Evolutionary conservation across 2,329 filamentous ascomycete genomes (phyloP).

Genomic region (Cladophialophora chaetospira): DNA sequence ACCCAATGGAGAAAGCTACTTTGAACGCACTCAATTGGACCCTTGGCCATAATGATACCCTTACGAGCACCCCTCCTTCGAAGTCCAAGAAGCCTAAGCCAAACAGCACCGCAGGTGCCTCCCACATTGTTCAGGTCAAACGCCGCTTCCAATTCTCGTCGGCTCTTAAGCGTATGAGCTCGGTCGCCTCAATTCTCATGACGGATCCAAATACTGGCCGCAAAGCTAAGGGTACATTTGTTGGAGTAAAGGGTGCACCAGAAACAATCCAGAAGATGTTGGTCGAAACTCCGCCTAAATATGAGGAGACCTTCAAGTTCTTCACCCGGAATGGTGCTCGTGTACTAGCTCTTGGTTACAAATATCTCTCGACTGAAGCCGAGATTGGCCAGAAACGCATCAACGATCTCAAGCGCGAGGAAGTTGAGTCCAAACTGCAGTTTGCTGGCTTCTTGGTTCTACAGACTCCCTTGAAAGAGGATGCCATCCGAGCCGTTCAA

Average conservation of each 20-base stretch:
- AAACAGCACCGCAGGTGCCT: slow-evolving; percentile 49
- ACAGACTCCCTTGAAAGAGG: slow-evolving; percentile 93
- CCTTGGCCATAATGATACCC: slow-evolving; percentile 83
- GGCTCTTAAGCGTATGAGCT: slow-evolving; percentile 91
- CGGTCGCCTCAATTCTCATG: slow-evolving; percentile 78
- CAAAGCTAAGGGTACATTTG: slow-evolving; percentile 83
- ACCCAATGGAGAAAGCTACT: slow-evolving; percentile 99
- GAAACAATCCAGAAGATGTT: slow-evolving; percentile 97
- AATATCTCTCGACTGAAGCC: slow-evolving; percentile 77
- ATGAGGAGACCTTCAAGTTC: slow-evolving; percentile 98
- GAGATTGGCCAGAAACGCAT: slow-evolving; percentile 83
- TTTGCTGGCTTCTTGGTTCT: slow-evolving; percentile 96
- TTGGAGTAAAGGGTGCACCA: slow-evolving; percentile 92
- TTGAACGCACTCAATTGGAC: slow-evolving; percentile 86
- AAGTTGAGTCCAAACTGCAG: slow-evolving; percentile 77
- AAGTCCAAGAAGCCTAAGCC: slow-evolving; percentile 49
- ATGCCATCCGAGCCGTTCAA: slow-evolving; percentile 87
- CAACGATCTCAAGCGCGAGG: slow-evolving; percentile 91
- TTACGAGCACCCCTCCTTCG: slow-evolving; percentile 66
- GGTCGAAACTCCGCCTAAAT: slow-evolving; percentile 75
- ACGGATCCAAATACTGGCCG: slow-evolving; percentile 71
- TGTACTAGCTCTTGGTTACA: slow-evolving; percentile 91
- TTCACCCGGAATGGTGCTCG: slow-evolving; percentile 95
- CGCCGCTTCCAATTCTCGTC: slow-evolving; percentile 98
- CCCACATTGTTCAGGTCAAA: slow-evolving; percentile 87